Conservation (phyloP, 2,329 filamentous ascomycete genomes). For the Claviceps humidiphila region DNA sequence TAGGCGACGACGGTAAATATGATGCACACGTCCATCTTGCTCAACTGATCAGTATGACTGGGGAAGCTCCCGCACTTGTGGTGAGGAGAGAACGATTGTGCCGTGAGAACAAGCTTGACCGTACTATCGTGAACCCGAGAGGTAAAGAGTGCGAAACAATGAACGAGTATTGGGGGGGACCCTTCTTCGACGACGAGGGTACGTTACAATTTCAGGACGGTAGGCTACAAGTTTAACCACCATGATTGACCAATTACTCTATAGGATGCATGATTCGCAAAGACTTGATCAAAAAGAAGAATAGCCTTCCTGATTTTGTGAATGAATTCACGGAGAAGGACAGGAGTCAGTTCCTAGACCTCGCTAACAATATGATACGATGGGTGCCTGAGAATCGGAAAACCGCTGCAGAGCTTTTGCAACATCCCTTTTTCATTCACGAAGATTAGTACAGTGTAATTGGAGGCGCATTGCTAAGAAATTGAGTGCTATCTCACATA, state of each 20-base stretch:
- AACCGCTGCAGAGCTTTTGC: constrained; percentile 12
- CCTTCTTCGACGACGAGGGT: constrained; percentile 10
- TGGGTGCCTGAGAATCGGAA: constrained; percentile 14
- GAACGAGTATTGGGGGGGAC: constrained; percentile 12
- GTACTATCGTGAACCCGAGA: background rate
- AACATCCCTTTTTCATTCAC: constrained; percentile 10
- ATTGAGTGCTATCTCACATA: no score
- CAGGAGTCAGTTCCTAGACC: constrained; percentile 12
- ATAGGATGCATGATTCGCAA: constrained; percentile 6
- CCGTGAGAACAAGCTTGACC: background rate
- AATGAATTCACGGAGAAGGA: constrained; percentile 9
- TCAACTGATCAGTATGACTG: constrained; percentile 10
- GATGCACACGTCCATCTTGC: constrained; percentile 13
- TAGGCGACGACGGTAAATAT: constrained; percentile 10
- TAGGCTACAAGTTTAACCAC: no score
- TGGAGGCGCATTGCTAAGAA: no score
- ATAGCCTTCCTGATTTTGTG: constrained; percentile 7
- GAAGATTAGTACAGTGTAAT: no score
- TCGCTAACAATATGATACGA: constrained; percentile 13
- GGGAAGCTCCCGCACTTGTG: constrained; percentile 6
- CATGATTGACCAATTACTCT: background rate
- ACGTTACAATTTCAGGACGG: background rate
- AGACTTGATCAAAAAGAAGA: constrained; percentile 5
- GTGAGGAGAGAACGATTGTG: constrained; percentile 8
- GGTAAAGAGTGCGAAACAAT: constrained; percentile 2